A percentile compares a stretch with the other conserved stretches of the same genome.
phyloP scores from a whole-genome alignment of 176 grass and related monocot species.

The Alopecurus myosuroides region DNA sequence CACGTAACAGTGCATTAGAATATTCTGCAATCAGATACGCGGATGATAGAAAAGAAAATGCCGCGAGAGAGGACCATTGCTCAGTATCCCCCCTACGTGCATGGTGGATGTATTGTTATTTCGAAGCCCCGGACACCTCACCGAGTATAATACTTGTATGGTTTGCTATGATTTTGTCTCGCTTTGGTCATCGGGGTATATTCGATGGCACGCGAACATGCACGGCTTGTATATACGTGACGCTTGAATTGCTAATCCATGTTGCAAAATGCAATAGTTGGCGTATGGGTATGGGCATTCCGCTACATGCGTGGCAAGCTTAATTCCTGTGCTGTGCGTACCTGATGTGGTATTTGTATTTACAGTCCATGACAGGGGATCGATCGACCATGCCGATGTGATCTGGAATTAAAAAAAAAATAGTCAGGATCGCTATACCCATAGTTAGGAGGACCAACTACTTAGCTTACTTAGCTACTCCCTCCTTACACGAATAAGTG shows the following conservation, averaged over 20 bases:
- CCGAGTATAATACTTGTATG: not conserved
- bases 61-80: not conserved
- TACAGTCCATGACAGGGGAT: not conserved
- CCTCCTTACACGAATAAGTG: too few species aligned
- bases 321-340: not conserved
- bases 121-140: not conserved
- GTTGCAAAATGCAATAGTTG: not conserved
- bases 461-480: too few species aligned
- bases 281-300: not conserved
- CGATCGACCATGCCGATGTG: not conserved
- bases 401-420: not conserved
- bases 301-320: not conserved
- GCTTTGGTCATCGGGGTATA: not conserved
- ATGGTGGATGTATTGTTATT: not conserved
- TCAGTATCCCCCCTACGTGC: too few species aligned
- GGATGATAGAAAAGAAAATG: not conserved
- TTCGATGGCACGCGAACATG: not conserved
- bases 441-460: not conserved
- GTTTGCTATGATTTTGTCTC: not conserved
- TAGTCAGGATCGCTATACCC: not conserved
- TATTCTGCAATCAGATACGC: not conserved
- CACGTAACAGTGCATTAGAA: not conserved
- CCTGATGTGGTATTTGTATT: not conserved
- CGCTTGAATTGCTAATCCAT: not conserved
- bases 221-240: not conserved